phyloP scores from a whole-genome alignment of 768 basidiomycete genomes.

The Termitomyces sp. region DNA sequence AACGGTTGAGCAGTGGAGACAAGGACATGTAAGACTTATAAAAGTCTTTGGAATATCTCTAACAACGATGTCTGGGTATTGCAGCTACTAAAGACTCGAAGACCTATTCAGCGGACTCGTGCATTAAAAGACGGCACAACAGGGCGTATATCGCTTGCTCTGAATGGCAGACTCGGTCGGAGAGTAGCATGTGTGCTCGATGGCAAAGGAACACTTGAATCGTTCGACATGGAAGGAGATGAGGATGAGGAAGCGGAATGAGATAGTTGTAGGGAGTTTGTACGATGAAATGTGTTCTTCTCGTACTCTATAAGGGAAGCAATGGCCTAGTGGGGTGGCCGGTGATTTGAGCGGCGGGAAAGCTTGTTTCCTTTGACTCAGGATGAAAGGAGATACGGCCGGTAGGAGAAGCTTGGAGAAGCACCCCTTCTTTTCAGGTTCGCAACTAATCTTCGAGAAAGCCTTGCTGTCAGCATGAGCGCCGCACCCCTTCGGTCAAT shows the following conservation, averaged over 20 bases:
- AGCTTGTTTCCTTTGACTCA: slow-evolving; percentile 22
- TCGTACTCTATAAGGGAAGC: slow-evolving; percentile 9
- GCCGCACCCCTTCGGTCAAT: slow-evolving; percentile 43
- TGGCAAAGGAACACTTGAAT: slow-evolving; percentile 58
- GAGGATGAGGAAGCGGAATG: slow-evolving; percentile 42
- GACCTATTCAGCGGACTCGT: slow-evolving; percentile 53
- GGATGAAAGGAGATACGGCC: slow-evolving; percentile 32
- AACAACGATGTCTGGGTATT: slow-evolving; percentile 24
- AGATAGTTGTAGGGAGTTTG: not conserved
- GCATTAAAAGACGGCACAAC: slow-evolving; percentile 42
- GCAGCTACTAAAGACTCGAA: slow-evolving; percentile 44
- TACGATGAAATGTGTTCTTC: not conserved
- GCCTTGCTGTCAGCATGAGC: slow-evolving; percentile 36
- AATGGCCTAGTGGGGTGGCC: slow-evolving; percentile 19
- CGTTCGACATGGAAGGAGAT: slow-evolving; percentile 73
- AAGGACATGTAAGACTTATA: slow-evolving; percentile 51
- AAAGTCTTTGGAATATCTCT: slow-evolving; percentile 15
- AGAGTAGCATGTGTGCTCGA: slow-evolving; percentile 74
- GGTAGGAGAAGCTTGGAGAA: slow-evolving; percentile 7
- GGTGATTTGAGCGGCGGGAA: slow-evolving; percentile 22
- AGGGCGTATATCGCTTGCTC: slow-evolving; percentile 53
- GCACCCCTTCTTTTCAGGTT: slow-evolving; percentile 4
- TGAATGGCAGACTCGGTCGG: slow-evolving; percentile 72
- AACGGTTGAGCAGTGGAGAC: slow-evolving; percentile 49
- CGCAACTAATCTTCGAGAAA: slow-evolving; percentile 38